Evolutionary conservation across 345 rosid genomes (phyloP), one percentile per base, ranked within the genome.

Genomic region (Ceriops tagal): DNA sequence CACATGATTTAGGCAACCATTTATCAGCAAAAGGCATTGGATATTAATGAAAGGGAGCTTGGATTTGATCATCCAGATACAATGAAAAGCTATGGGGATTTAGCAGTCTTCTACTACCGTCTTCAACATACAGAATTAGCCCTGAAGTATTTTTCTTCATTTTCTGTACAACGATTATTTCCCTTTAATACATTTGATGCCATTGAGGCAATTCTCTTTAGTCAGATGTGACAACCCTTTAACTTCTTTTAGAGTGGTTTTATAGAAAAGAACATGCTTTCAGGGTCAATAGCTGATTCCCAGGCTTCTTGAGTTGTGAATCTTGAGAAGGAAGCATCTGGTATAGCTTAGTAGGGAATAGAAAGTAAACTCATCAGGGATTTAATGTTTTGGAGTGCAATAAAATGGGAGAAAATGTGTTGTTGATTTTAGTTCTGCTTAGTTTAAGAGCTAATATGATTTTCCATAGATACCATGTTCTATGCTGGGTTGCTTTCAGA

Each of bases 1-100:
- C 72, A 58, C 66, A 71, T 57, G 78, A 39, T 77, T 21, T 71
- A 95, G 80, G 80, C 80, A 37, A 77, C 80, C 58, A 77, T 77
- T 58, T 77, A 77, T 69, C 80, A 77, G 63, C 80, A 77, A 60
- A 77, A 77, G 53, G 80, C 80, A 10, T 39, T 77, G 69, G 80
- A 77, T 69, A 77, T 77, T 68, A 77, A 77, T 68, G 80, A 77
- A 66, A 77, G 77, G 67, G 80, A 77, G 71, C 77, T 77, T 32
- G 80, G 80, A 68, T 77, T 77, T 68, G 80, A 77, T 59, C 80
- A 77, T 72, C 80, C 80, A 51, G 80, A 77, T 64, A 77, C 80
- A 51, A 77, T 77, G 80, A 77, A 77, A 68, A 77, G 80, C 61
- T 77, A 77, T 55, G 80, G 80, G 59, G 80, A 77, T 69, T 58